Base-by-base conservation (phyloP, 176 grass and related monocot species). In the Elymus sibiricus region DNA sequence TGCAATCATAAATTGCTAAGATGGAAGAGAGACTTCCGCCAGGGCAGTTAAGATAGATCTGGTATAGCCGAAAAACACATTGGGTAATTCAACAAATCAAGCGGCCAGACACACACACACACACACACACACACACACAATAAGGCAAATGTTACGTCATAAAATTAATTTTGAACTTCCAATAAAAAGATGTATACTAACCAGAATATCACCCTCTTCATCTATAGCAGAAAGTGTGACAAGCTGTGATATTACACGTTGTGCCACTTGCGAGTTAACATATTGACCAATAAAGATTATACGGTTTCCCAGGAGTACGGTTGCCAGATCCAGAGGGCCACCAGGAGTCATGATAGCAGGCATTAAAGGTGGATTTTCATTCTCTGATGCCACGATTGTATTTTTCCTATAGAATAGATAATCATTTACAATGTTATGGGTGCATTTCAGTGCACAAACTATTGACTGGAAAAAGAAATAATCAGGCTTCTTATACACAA, bases 1-100 rank as follows among this genome's bases (percentile, higher is more conserved):
- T 98, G 77, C 97, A 98, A 82, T 98, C 97, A 11, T 93, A 98
- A 80, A 98, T 94, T 79, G 97, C 97, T 74, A 98, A 84, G 83
- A 92, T 93, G 14, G 94, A 94, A 82, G 96, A 96, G 29, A 92
- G 87, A 82, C 92, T 98, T 94, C 97, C 97, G 35, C 97, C 94
- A 66, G 88, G 87, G 55, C 92, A 96, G 79, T 98, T 98, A 39
- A 96, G 70, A 81, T 98, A 98, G 34, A 98, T 92, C 97, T 98
- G 66, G 42, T 17, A 91, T 89, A 86, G 64, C 40, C 88, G 72
- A 83, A 61, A 69, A 17, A 76, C 17, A 34, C 75, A 59, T 66
- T 38, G 1, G 61, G 38, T 89, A 24, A 89, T 85, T 67, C 28
- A 80, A 61, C 22, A 84, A 64, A 64, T 19, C 1, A 1, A 69